Evolutionary conservation across 1,284 basidiomycete genomes (phyloP).

Genomic region (Pseudozyma thailandica): DNA sequence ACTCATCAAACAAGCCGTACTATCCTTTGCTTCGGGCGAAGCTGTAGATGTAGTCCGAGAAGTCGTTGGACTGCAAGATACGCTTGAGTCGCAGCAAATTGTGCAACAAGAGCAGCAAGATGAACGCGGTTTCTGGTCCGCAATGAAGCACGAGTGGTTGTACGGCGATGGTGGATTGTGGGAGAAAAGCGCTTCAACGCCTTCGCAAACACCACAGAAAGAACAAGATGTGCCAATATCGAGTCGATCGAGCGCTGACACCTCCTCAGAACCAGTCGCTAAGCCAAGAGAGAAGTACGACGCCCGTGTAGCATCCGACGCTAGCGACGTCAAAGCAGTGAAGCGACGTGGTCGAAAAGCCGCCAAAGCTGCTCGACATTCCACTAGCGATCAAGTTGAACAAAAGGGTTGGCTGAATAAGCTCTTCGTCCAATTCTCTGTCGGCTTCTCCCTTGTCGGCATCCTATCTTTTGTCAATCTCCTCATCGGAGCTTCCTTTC

Average conservation of each 20-base stretch:
- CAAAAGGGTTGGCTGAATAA: conserved; percentile 28
- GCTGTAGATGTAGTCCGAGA: conserved; percentile 32
- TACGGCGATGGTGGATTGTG: conserved; percentile 48
- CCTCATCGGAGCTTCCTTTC: conserved; percentile 41
- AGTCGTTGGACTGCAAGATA: conserved; percentile 24
- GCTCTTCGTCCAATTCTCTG: conserved; percentile 43
- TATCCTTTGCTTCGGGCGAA: conserved; percentile 46
- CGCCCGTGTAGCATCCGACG: conserved; percentile 24
- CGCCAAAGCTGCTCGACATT: conserved; percentile 4
- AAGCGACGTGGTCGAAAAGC: conserved; percentile 10
- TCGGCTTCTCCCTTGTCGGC: conserved; percentile 55
- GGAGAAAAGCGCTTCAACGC: conserved; percentile 10
- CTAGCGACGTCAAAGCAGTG: conserved; percentile 4
- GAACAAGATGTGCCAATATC: not conserved
- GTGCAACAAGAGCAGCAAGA: conserved; percentile 2
- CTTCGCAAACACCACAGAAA: not conserved
- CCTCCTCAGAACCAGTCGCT: not conserved
- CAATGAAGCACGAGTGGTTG: conserved; percentile 49
- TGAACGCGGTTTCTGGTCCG: conserved; percentile 33
- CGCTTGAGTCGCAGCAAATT: not conserved
- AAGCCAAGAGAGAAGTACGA: conserved; percentile 26
- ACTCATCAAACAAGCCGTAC: conserved; percentile 47
- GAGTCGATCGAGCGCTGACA: not conserved
- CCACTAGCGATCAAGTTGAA: not conserved
- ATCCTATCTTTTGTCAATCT: conserved; percentile 53